Evolutionary conservation across 306 rosid genomes (phyloP).

Genomic region (Begonia loranthoides): DNA sequence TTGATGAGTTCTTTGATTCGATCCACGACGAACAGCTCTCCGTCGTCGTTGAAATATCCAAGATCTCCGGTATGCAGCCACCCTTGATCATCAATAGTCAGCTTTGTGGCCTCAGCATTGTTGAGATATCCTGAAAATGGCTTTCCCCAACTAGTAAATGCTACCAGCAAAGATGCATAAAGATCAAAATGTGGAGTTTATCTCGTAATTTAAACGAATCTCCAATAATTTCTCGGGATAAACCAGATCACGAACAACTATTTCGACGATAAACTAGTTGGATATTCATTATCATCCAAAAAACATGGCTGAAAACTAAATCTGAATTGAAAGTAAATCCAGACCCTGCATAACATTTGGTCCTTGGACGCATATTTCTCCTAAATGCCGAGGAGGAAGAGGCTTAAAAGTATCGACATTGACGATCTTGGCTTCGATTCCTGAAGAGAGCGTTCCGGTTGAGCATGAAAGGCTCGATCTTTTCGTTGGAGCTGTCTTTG

Average conservation of each 20-base stretch:
- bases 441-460: conserved; percentile 20
- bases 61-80: conserved; percentile 36
- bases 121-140: conserved; percentile 28
- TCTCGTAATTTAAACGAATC: too few relatives aligned
- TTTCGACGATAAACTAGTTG: too few relatives aligned
- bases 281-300: too few relatives aligned
- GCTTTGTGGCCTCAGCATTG: conserved; percentile 26
- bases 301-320: too few relatives aligned
- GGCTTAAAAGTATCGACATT: conserved; percentile 15
- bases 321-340: too few relatives aligned
- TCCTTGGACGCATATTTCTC: conserved; percentile 34
- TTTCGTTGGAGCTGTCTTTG: conserved; percentile 15
- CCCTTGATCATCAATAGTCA: conserved; percentile 25
- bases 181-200: too few relatives aligned
- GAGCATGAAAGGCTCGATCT: conserved; percentile 13
- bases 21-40: conserved; percentile 28
- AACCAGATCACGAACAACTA: too few relatives aligned
- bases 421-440: conserved; percentile 23
- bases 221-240: too few relatives aligned
- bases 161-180: too few relatives aligned
- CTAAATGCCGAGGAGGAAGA: conserved; percentile 29
- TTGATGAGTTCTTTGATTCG: conserved; percentile 42
- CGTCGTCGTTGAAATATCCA: conserved; percentile 34
- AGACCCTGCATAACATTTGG: conserved; percentile 31
- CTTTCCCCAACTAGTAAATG: too few relatives aligned